Evolutionary conservation across 2,329 filamentous ascomycete genomes (phyloP).

Genomic region (Exutisphaerella laricina): DNA sequence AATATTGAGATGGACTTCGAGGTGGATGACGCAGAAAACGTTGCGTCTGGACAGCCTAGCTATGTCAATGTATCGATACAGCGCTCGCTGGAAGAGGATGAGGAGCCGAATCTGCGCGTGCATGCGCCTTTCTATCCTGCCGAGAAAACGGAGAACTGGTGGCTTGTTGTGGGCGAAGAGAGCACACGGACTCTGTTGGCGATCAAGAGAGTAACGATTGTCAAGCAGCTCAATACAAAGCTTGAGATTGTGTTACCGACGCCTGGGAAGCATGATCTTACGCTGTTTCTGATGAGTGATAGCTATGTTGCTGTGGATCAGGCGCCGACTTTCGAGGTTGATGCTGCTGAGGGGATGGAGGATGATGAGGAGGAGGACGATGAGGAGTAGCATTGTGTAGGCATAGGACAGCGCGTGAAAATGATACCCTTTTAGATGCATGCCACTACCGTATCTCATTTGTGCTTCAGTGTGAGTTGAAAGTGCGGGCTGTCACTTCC

Average conservation of each 20-base stretch:
- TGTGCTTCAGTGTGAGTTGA: too few species aligned
- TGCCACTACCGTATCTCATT: too few species aligned
- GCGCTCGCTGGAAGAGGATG: conserved; percentile 69
- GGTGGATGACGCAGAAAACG: conserved; percentile 71
- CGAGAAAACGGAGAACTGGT: conserved; percentile 97
- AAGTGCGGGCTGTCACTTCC: too few species aligned
- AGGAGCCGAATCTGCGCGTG: conserved; percentile 72
- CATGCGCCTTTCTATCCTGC: conserved; percentile 91
- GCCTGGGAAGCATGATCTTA: conserved; percentile 78
- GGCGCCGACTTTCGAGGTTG: conserved; percentile 80
- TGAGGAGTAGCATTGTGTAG: conserved; percentile 45
- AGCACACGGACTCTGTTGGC: conserved; percentile 79
- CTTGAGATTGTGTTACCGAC: conserved; percentile 85
- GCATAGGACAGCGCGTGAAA: too few species aligned
- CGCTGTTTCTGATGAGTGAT: conserved; percentile 93
- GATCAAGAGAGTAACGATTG: conserved; percentile 91
- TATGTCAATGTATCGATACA: conserved; percentile 80
- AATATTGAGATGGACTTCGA: conserved; percentile 89
- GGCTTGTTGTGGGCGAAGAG: conserved; percentile 93
- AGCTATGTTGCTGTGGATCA: conserved; percentile 97
- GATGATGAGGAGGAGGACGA: conserved; percentile 84
- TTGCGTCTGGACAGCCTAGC: conserved; percentile 73
- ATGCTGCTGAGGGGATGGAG: conserved; percentile 87
- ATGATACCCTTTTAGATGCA: too few species aligned
- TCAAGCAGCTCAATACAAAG: conserved; percentile 66